These are phyloP conservation scores for Akanthomyces dipterigenus DNA, from an alignment of 2,329 filamentous ascomycete species.

Conservation along the genomic window DNA sequence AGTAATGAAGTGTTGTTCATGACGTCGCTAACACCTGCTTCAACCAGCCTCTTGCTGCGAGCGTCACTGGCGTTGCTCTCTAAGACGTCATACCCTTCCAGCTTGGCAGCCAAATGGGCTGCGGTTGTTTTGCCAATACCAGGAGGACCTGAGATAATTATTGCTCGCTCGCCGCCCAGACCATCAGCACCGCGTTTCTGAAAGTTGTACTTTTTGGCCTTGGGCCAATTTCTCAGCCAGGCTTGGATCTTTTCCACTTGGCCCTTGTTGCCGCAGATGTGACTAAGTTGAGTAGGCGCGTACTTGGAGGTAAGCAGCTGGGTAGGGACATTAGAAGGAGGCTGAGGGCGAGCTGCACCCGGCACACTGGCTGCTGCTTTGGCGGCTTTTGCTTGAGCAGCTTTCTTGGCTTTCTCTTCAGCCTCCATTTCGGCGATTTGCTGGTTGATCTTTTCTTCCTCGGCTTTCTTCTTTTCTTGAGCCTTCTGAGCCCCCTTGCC, in stretches of 20 bases:
- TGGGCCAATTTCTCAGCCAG: slow-evolving; percentile 80
- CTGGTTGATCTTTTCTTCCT: slow-evolving; percentile 74
- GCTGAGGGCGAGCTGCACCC: slow-evolving; percentile 16
- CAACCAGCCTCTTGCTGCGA: slow-evolving; percentile 91
- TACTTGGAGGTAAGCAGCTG: slow-evolving; percentile 94
- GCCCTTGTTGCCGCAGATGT: slow-evolving; percentile 92
- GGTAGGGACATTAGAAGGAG: slow-evolving; percentile 37
- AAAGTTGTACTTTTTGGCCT: slow-evolving; percentile 73
- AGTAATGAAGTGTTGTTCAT: slow-evolving; percentile 89
- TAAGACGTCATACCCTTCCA: slow-evolving; percentile 88
- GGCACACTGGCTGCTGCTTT: slow-evolving; percentile 32
- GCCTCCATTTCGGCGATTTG: slow-evolving; percentile 80
- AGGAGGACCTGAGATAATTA: slow-evolving; percentile 91
- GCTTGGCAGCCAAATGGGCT: slow-evolving; percentile 84
- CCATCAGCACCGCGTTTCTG: slow-evolving; percentile 78
- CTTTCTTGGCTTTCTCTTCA: slow-evolving; percentile 59
- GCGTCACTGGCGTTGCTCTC: slow-evolving; percentile 96
- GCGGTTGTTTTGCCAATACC: slow-evolving; percentile 98
- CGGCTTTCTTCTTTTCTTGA: slow-evolving; percentile 75
- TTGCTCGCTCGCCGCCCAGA: slow-evolving; percentile 73
- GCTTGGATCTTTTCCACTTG: slow-evolving; percentile 82
- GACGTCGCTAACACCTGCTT: slow-evolving; percentile 79
- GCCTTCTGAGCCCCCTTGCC: slow-evolving; percentile 82
- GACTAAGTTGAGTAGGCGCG: slow-evolving; percentile 73
- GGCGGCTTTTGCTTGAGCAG: slow-evolving; percentile 45